Base-by-base conservation (phyloP, 176 grass and related monocot species). In the Hordeum vulgare region DNA sequence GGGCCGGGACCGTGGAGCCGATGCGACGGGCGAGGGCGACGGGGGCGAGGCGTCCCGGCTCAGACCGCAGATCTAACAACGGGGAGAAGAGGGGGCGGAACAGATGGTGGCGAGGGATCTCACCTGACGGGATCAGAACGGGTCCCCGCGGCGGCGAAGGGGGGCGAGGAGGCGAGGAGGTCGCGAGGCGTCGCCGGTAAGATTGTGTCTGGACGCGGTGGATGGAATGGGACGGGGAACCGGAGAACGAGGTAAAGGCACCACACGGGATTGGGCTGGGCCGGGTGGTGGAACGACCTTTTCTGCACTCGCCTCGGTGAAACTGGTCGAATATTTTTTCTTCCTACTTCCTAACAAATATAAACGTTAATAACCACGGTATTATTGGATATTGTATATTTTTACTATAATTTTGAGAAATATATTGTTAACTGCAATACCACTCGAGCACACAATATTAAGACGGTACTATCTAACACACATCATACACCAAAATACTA, bases 51-150 rank as follows among this genome's bases (percentile, higher is more conserved):
- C 20, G 14, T 17, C 37, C 24, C 20, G 20, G 59, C 66, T 37
- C 23, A 17, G 41, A 24, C 15, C 45, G 27, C 47, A 76, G 79
- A 87, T 87, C 71, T 87, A 69, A 47, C 27, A 28, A 2, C 20
- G 5, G 57, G 76, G n/a, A 1, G 42, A 25, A 45, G 9, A 2
- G 17, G 18, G 47, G 8, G 7, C 10, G 69, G 28, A 9, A 11
- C 25, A 64, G 33, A 17, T 11, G 26, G 25, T 70, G 14, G 71
- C 85, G 9, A 20, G 36, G 62, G 62, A 36, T 11, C 49, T 82
- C 71, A 87, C 85, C 79, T 82, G 9, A 54, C 36, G 36, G 51
- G 36, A 5, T 29, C 47, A 23, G 79, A 82, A 76, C 85, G 62
- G n/a, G 34, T 6, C 28, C 37, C 74, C n/a, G 24, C 37, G 59